Percentiles rank a stretch among this genome's conserved stretches.
Evolutionary conservation across 768 basidiomycete genomes (phyloP).

Genomic region (Zangia roseola): DNA sequence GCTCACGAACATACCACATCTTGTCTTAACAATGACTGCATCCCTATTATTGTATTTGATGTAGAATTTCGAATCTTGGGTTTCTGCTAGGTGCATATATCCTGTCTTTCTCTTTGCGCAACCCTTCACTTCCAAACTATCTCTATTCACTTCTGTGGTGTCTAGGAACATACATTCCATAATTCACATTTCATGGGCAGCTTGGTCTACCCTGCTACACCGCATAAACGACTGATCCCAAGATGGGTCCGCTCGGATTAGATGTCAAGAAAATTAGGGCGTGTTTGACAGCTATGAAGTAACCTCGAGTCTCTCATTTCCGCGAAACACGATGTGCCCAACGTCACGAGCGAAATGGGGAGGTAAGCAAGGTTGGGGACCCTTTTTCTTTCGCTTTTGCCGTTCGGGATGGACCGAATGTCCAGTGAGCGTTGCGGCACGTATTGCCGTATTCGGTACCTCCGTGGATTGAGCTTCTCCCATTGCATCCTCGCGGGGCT

Average conservation of each 20-base stretch:
- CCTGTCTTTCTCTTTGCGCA: neutral
- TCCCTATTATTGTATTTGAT: slow-evolving; percentile 14
- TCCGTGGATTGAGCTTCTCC: neutral
- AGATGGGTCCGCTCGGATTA: neutral
- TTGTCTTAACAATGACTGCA: slow-evolving; percentile 18
- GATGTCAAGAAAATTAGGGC: neutral
- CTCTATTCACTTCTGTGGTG: neutral
- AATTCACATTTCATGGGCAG: neutral
- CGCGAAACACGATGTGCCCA: slow-evolving; percentile 68
- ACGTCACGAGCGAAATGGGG: slow-evolving; percentile 63
- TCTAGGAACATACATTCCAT: neutral
- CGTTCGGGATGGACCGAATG: too few relatives aligned
- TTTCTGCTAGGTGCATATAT: slow-evolving; percentile 2
- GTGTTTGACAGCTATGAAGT: neutral
- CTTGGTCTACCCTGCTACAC: neutral
- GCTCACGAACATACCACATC: slow-evolving; percentile 15
- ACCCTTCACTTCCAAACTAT: neutral
- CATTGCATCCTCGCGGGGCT: neutral
- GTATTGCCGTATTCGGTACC: neutral
- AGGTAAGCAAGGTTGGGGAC: slow-evolving; percentile 38
- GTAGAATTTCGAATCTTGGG: slow-evolving; percentile 11
- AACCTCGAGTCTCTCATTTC: slow-evolving; percentile 46
- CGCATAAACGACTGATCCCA: neutral
- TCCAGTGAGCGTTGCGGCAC: too few relatives aligned
- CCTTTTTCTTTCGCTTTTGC: too few relatives aligned